Conservation (phyloP, 129 eudicot species). For the Tagetes patula region DNA sequence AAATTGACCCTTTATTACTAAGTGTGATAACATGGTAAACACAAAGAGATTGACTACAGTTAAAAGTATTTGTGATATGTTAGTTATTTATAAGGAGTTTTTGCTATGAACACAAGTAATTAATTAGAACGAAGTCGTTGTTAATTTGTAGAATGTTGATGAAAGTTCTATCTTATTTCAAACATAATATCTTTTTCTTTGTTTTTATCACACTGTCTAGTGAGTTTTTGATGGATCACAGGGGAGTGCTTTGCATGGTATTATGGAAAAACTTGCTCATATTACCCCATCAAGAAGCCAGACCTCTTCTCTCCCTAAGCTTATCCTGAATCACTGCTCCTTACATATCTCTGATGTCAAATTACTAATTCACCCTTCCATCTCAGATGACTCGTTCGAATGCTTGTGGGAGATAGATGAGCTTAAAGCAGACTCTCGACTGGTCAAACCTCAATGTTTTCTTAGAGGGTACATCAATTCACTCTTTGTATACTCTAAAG, state of each 20-base stretch:
- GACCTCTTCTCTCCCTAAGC: conserved; percentile 45
- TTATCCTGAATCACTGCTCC: conserved; percentile 56
- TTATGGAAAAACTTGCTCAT: conserved; percentile 53
- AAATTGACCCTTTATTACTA: neutral
- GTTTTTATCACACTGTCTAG: conserved; percentile 21
- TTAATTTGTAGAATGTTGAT: conserved; percentile 10
- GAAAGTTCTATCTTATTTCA: conserved; percentile 9
- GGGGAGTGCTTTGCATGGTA: conserved; percentile 79
- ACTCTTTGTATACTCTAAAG: conserved; percentile 44
- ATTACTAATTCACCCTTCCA: conserved; percentile 52
- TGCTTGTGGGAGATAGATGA: conserved; percentile 48
- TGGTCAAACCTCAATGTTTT: conserved; percentile 41
- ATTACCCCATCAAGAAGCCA: conserved; percentile 41
- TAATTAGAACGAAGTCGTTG: neutral
- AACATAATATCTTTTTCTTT: neutral
- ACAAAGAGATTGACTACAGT: neutral
- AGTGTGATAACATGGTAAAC: neutral
- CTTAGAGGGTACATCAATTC: conserved; percentile 54
- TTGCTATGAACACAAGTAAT: neutral
- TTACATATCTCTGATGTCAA: conserved; percentile 52
- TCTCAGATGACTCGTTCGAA: conserved; percentile 40
- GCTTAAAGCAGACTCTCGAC: conserved; percentile 44
- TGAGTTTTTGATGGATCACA: conserved; percentile 40
- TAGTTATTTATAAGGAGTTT: neutral
- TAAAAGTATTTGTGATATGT: neutral